Conservation (phyloP, 352 stramenopile species). For the Saprolegnia parasitica region DNA sequence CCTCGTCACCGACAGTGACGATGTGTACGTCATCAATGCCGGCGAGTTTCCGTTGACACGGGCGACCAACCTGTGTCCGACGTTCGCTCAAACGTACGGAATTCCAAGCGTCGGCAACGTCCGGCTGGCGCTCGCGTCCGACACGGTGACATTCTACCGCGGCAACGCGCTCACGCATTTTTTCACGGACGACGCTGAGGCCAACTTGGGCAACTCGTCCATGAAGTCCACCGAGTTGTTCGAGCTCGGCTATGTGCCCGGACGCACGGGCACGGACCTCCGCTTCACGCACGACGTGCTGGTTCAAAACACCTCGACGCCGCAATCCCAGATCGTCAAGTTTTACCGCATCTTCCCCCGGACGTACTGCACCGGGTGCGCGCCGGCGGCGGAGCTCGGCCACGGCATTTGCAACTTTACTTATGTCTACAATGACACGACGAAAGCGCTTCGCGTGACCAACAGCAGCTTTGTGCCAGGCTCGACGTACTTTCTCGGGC, state of each 20-base stretch:
- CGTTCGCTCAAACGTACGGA: slow-evolving; percentile 9
- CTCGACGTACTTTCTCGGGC: not conserved
- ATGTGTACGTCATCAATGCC: slow-evolving; percentile 4
- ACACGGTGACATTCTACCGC: not conserved
- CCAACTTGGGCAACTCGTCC: not conserved
- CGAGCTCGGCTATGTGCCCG: slow-evolving; percentile 14
- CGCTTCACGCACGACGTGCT: slow-evolving; percentile 3
- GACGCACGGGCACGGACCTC: slow-evolving; percentile 10
- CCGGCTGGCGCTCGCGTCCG: not conserved
- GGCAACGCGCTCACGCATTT: slow-evolving; percentile 11
- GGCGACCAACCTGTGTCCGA: slow-evolving; percentile 10
- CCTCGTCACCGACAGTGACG: not conserved
- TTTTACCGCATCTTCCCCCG: slow-evolving; percentile 17
- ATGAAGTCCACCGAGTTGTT: not conserved
- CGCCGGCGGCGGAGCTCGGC: slow-evolving; percentile 1
- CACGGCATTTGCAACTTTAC: slow-evolving; percentile 22
- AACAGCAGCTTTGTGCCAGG: not conserved
- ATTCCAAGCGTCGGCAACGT: not conserved
- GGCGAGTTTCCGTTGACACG: not conserved
- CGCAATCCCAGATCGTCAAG: slow-evolving; percentile 1
- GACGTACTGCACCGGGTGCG: slow-evolving; percentile 16
- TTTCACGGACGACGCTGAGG: not conserved
- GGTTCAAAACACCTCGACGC: not conserved
- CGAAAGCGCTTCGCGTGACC: not conserved
- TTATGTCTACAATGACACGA: not conserved